Evolutionary conservation across 2,329 filamentous ascomycete species (phyloP).

Genomic region (Herpomyces periplanetae): DNA sequence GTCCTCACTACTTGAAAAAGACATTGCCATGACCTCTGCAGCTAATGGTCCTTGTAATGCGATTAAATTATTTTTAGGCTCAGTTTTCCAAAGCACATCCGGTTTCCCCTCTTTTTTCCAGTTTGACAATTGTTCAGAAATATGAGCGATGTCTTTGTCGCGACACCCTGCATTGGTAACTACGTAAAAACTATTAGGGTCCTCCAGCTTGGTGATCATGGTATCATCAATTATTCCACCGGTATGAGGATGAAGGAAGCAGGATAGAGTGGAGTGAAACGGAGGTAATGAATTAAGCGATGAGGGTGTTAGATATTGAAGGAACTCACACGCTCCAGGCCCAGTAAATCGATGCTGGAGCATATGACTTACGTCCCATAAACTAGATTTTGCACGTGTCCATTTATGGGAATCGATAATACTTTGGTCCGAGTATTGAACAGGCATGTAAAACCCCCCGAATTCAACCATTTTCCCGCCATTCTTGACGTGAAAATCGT

Average conservation of each 20-base stretch:
- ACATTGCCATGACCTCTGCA: slow-evolving; percentile 21
- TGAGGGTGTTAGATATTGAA: slow-evolving; percentile 48
- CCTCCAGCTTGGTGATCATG: slow-evolving; percentile 49
- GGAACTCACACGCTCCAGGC: slow-evolving; percentile 34
- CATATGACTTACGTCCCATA: slow-evolving; percentile 95
- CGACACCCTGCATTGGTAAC: slow-evolving; percentile 81
- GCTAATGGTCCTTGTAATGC: slow-evolving; percentile 60
- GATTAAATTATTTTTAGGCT: slow-evolving; percentile 34
- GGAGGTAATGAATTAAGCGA: slow-evolving; percentile 20
- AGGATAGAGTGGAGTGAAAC: slow-evolving; percentile 44
- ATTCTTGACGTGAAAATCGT: slow-evolving; percentile 32
- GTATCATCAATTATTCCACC: slow-evolving; percentile 87
- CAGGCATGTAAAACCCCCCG: slow-evolving; percentile 63
- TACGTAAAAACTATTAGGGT: slow-evolving; percentile 37
- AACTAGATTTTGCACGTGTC: slow-evolving; percentile 46
- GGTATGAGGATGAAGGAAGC: slow-evolving; percentile 31
- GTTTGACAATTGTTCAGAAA: slow-evolving; percentile 23
- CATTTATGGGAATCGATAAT: slow-evolving; percentile 58
- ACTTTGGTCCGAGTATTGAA: slow-evolving; percentile 40
- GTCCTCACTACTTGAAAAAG: slow-evolving; percentile 16
- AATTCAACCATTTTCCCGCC: slow-evolving; percentile 92
- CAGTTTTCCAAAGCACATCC: slow-evolving; percentile 22
- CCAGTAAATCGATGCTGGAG: slow-evolving; percentile 52
- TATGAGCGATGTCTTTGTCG: slow-evolving; percentile 46
- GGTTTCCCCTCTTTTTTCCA: slow-evolving; percentile 16